These are phyloP conservation scores for Podospora bellae-mahoneyi DNA, from an alignment of 495 filamentous ascomycete species.

Conservation along the genomic window DNA sequence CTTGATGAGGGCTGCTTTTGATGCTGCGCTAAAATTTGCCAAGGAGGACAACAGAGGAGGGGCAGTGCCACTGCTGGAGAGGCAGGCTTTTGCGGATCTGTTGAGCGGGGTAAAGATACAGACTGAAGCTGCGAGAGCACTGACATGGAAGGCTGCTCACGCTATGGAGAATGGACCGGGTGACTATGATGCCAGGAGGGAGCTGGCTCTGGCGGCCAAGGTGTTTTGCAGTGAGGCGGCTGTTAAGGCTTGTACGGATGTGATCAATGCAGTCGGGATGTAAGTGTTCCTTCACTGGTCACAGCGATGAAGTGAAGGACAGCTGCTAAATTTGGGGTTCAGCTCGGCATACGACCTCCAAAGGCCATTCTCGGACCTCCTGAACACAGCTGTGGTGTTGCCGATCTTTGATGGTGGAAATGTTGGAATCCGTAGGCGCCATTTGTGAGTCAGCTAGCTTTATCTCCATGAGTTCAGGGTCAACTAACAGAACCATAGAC, in stretches of 20 bases:
- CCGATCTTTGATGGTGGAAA: conserved; percentile 58
- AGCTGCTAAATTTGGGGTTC: background rate
- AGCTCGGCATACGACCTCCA: conserved; percentile 44
- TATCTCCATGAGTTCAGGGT: no score
- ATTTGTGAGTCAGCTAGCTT: conserved; percentile 27
- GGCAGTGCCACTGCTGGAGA: conserved; percentile 40
- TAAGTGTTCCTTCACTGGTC: conserved; percentile 20
- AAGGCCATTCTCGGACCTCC: conserved; percentile 44
- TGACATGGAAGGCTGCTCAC: conserved; percentile 53
- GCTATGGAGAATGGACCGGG: conserved; percentile 40
- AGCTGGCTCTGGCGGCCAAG: conserved; percentile 51
- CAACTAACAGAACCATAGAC: conserved; percentile 3
- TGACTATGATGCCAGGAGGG: conserved; percentile 40
- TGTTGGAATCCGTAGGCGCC: conserved; percentile 51
- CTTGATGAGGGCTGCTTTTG: conserved; percentile 53
- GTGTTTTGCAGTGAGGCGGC: conserved; percentile 50
- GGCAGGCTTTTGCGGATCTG: conserved; percentile 51
- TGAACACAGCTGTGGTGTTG: conserved; percentile 49
- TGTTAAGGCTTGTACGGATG: conserved; percentile 45
- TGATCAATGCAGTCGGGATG: conserved; percentile 50
- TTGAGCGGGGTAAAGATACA: conserved; percentile 53
- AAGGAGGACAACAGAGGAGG: conserved; percentile 44
- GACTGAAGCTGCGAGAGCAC: conserved; percentile 47
- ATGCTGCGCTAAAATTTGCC: conserved; percentile 49
- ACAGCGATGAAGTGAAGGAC: background rate